Evolutionary conservation across 129 eudicot genomes (phyloP).

Genomic region (Lactuca saligna): DNA sequence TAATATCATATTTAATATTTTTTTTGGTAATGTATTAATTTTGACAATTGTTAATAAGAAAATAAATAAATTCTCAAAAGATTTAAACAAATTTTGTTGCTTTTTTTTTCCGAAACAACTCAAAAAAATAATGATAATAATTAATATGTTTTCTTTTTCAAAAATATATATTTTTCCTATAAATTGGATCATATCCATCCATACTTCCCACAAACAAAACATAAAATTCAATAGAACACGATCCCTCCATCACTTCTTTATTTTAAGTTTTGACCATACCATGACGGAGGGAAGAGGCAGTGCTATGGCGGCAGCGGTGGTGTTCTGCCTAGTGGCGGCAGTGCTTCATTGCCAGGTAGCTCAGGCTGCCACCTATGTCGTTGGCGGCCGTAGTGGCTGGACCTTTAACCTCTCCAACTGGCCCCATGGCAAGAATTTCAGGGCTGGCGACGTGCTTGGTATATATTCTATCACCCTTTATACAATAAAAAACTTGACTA

Average conservation of each 20-base stretch:
- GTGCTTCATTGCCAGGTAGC: constrained; percentile 37
- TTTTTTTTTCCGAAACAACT: background rate
- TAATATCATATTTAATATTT: no score
- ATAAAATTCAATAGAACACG: constrained; percentile 3
- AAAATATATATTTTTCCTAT: constrained; percentile 18
- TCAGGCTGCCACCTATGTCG: constrained; percentile 51
- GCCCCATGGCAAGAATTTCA: constrained; percentile 61
- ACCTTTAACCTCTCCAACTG: constrained; percentile 44
- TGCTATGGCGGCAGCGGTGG: constrained; percentile 37
- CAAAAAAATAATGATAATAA: no score
- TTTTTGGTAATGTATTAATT: background rate
- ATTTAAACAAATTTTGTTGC: no score
- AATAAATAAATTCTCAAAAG: no score
- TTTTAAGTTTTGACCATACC: constrained; percentile 7
- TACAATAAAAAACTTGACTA: no score
- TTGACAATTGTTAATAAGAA: background rate
- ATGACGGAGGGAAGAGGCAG: constrained; percentile 81
- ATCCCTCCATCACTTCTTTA: background rate
- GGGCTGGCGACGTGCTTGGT: constrained; percentile 80
- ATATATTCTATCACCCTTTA: background rate
- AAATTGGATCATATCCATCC: constrained; percentile 24
- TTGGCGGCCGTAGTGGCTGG: constrained; percentile 74
- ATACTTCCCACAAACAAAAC: constrained; percentile 17
- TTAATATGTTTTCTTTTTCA: no score
- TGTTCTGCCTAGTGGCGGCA: constrained; percentile 30